phyloP scores from a whole-genome alignment of 805 yeast species.

The Candida verbasci region DNA sequence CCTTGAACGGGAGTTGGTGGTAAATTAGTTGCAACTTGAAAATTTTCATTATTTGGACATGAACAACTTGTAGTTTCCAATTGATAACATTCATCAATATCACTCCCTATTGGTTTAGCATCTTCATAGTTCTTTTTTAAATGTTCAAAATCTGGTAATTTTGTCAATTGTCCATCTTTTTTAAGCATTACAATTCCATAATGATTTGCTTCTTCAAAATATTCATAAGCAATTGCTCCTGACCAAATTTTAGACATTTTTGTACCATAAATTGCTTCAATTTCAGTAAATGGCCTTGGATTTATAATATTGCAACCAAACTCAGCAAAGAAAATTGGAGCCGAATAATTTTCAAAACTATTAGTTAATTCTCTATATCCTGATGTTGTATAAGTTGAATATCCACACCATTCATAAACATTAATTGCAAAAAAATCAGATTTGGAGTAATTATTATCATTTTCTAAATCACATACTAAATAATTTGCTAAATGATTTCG shows the following conservation, averaged over 20 bases:
- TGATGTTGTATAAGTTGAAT: slow-evolving; percentile 30
- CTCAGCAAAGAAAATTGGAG: slow-evolving; percentile 37
- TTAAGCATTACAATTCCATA: slow-evolving; percentile 32
- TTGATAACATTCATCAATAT: slow-evolving; percentile 5
- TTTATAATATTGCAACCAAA: slow-evolving; percentile 33
- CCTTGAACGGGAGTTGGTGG: slow-evolving; percentile 41
- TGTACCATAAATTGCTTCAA: slow-evolving; percentile 29
- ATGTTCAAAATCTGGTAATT: slow-evolving; percentile 26
- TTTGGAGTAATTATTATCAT: neutral
- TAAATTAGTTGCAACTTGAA: slow-evolving; percentile 15
- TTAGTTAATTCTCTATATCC: slow-evolving; percentile 33
- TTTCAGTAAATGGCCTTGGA: slow-evolving; percentile 37
- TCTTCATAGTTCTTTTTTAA: slow-evolving; percentile 19
- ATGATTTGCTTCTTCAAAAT: slow-evolving; percentile 29
- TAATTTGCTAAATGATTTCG: slow-evolving; percentile 24
- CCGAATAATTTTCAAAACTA: slow-evolving; percentile 24
- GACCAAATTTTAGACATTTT: slow-evolving; percentile 35
- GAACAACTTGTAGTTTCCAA: neutral
- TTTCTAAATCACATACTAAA: slow-evolving; percentile 25
- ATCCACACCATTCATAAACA: slow-evolving; percentile 42
- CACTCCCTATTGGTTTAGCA: slow-evolving; percentile 19
- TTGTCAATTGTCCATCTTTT: slow-evolving; percentile 20
- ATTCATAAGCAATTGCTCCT: slow-evolving; percentile 36
- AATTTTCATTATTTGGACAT: slow-evolving; percentile 5
- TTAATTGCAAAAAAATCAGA: slow-evolving; percentile 35